Conservation (phyloP, 2,329 filamentous ascomycete genomes). For the Epichloe brachyelytri region DNA sequence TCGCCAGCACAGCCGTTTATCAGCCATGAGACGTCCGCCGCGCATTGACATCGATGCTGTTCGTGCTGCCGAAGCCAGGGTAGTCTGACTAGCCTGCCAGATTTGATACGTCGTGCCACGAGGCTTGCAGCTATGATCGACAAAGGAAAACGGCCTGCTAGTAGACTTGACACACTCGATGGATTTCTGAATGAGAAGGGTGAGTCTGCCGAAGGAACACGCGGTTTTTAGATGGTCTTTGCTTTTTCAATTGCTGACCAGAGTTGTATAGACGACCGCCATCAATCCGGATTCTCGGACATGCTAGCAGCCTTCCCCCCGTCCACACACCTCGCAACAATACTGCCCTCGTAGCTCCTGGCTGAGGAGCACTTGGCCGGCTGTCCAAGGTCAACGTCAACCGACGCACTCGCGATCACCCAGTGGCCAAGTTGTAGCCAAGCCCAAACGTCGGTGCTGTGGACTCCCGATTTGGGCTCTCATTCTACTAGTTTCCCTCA, state of each 20-base stretch:
- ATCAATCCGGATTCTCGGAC: slow-evolving; percentile 44
- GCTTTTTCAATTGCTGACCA: slow-evolving; percentile 2
- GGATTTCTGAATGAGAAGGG: slow-evolving; percentile 36
- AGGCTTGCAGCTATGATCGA: slow-evolving; percentile 79
- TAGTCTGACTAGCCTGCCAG: slow-evolving; percentile 82
- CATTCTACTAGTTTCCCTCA: slow-evolving; percentile 47
- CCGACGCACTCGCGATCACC: slow-evolving; percentile 5
- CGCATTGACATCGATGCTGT: slow-evolving; percentile 73
- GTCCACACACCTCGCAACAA: slow-evolving; percentile 31
- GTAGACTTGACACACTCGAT: slow-evolving; percentile 40
- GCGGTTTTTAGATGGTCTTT: not conserved
- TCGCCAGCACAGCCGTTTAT: slow-evolving; percentile 30
- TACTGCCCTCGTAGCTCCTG: slow-evolving; percentile 32
- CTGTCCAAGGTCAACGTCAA: slow-evolving; percentile 19
- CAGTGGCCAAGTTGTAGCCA: slow-evolving; percentile 11
- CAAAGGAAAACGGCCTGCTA: slow-evolving; percentile 54
- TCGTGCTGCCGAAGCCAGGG: slow-evolving; percentile 70
- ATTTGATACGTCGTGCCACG: slow-evolving; percentile 81
- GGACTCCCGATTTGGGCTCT: slow-evolving; percentile 75
- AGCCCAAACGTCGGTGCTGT: slow-evolving; percentile 52
- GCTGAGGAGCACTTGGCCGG: slow-evolving; percentile 37
- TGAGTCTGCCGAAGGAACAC: slow-evolving; percentile 12
- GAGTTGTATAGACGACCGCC: slow-evolving; percentile 25
- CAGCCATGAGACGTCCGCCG: slow-evolving; percentile 52
- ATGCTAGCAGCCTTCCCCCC: slow-evolving; percentile 55